These are phyloP conservation scores for Yarrowia divulgata DNA, from an alignment of 805 yeast genomes.

Conservation along the genomic window DNA sequence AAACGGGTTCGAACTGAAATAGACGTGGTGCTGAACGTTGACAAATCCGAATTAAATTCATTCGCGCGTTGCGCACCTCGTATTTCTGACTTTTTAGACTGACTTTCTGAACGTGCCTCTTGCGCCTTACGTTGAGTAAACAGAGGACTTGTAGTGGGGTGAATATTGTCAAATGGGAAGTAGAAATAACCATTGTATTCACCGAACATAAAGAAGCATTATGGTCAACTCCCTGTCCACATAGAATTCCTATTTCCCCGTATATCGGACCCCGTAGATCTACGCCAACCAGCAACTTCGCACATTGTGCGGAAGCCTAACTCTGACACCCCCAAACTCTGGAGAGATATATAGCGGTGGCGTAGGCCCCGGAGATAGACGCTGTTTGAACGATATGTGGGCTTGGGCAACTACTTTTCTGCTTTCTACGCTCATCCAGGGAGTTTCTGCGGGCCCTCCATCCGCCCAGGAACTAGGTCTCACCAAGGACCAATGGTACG, in stretches of 20 bases:
- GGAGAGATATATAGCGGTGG: constrained; percentile 15
- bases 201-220: too few species aligned
- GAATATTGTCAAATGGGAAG: background rate
- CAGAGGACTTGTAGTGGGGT: background rate
- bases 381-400: background rate
- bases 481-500: constrained; percentile 20
- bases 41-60: background rate
- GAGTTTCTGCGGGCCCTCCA: constrained; percentile 1
- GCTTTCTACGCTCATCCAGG: background rate
- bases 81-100: constrained; percentile 7
- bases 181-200: too few species aligned
- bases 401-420: constrained; percentile 5
- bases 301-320: constrained; percentile 10
- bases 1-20: constrained; percentile 11
- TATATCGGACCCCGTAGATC: background rate
- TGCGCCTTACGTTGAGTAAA: background rate
- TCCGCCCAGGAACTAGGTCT: constrained; percentile 13
- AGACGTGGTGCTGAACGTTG: background rate
- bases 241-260: background rate
- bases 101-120: constrained; percentile 5
- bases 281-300: constrained; percentile 12
- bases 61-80: background rate
- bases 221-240: background rate
- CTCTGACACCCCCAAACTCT: constrained; percentile 9
- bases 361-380: background rate